Base-by-base conservation (phyloP, 352 stramenopile species). In the Phytophthora rubi region DNA sequence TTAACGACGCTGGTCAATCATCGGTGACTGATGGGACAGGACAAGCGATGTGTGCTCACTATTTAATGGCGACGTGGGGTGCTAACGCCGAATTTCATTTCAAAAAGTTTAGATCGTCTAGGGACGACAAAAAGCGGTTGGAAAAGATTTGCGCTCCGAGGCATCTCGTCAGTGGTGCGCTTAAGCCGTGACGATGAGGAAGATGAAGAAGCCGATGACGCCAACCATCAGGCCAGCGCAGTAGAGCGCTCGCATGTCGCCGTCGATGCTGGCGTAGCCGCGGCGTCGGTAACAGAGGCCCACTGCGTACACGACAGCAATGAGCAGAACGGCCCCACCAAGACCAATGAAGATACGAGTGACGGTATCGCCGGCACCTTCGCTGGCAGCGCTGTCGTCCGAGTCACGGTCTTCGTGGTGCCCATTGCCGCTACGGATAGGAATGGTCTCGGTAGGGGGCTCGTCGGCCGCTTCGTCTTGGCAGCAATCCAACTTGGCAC, bases 181-280 rank as follows among this genome's bases (percentile, higher is more conserved):
- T 67, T 83, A 91, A 42, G 82, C 78, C 28, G 75, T 81, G 48
- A 81, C 66, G 35, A 90, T 73, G 33, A 94, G 75, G 64, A 89
- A 89, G 57, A 94, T 71, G 62, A 94, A 94, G 61, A 92, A 90
- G 47, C 52, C 79, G 37, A 86, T 69, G n/a, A 91, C 65, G 15
- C 88, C 69, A 39, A 89, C 60, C 68, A 88, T 79, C 58, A 92
- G 62, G 12, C 59, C 82, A 2, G 75, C 81, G 62, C 86, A 94
- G 70, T 85, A 90, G 61, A 86, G 81, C 5, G 82, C 71, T 32
- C 86, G 86, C 70, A 86, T 84, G 65, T 94, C 86, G 47, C 65
- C 57, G 58, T 83, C 76, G 35, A 94, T 82, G 44, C 71, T 77
- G 44, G 77, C 73, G 70, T 94, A 94, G 53, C 89, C 70, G 57